These are phyloP conservation scores for Pythium oligandrum DNA, from an alignment of 352 stramenopile species.

Conservation along the genomic window DNA sequence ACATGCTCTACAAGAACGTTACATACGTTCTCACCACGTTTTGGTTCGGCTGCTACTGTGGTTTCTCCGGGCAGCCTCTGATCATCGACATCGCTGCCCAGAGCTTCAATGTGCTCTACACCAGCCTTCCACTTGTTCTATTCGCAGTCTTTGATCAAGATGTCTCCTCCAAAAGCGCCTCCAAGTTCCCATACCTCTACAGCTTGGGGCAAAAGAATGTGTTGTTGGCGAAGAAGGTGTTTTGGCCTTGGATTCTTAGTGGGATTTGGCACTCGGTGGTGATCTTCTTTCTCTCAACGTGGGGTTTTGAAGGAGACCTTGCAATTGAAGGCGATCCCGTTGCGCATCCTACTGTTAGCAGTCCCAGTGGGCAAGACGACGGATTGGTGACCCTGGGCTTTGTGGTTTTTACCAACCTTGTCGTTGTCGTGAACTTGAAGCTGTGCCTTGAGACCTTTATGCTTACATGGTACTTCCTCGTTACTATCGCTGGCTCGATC, in stretches of 20 bases:
- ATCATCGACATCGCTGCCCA: constrained; percentile 76
- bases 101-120: constrained; percentile 84
- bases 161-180: constrained; percentile 55
- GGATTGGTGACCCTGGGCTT: constrained; percentile 66
- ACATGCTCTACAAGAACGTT: constrained; percentile 95
- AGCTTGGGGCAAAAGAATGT: constrained; percentile 64
- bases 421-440: constrained; percentile 76
- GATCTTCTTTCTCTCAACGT: constrained; percentile 79
- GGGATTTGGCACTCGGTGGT: constrained; percentile 79
- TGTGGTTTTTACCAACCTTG: constrained; percentile 77
- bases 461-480: constrained; percentile 66
- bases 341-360: constrained; percentile 28
- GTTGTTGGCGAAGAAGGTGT: constrained; percentile 50
- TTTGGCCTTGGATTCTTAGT: constrained; percentile 81
- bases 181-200: constrained; percentile 65
- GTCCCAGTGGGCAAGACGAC: constrained; percentile 38
- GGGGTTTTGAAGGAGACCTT: constrained; percentile 44
- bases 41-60: constrained; percentile 77
- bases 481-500: constrained; percentile 50
- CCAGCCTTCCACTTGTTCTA: constrained; percentile 64
- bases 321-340: constrained; percentile 18
- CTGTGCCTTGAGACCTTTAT: constrained; percentile 69
- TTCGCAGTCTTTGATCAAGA: constrained; percentile 82
- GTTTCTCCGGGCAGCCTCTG: constrained; percentile 74
- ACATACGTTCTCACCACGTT: constrained; percentile 82